Evolutionary conservation across 352 stramenopile genomes (phyloP).

Genomic region (Peronosclerospora sorghi): DNA sequence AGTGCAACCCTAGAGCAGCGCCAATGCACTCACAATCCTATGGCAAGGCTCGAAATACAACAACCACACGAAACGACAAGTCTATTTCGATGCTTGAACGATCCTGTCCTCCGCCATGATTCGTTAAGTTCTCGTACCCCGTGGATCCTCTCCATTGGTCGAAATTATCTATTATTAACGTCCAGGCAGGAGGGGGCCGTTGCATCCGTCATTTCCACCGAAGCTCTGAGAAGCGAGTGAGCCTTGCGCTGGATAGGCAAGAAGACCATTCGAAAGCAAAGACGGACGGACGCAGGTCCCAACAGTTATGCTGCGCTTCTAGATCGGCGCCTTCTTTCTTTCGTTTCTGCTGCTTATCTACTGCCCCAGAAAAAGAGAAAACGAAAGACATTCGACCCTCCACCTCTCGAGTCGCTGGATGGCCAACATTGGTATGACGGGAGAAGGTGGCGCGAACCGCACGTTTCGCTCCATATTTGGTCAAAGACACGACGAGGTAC

Average conservation of each 20-base stretch:
- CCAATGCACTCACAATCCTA: constrained; percentile 14
- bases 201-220: constrained; percentile 21
- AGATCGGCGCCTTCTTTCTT: constrained; percentile 22
- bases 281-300: constrained; percentile 15
- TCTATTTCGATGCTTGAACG: constrained; percentile 19
- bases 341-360: constrained; percentile 13
- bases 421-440: constrained; percentile 31
- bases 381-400: not conserved
- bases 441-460: constrained; percentile 37
- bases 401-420: constrained; percentile 12
- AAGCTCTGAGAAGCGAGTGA: constrained; percentile 11
- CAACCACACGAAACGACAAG: constrained; percentile 1
- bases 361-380: constrained; percentile 9
- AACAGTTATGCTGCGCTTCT: constrained; percentile 30
- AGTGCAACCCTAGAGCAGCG: too few species aligned
- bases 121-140: constrained; percentile 1
- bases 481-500: constrained; percentile 10
- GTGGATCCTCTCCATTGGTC: constrained; percentile 2
- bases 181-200: constrained; percentile 14
- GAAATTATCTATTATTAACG: constrained; percentile 2
- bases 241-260: constrained; percentile 5
- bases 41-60: constrained; percentile 1
- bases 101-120: not conserved
- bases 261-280: not conserved
- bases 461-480: constrained; percentile 71